Evolutionary conservation across 306 rosid genomes (phyloP), one percentile per base, ranked within the genome.

Genomic region (Dalbergia oliveri): DNA sequence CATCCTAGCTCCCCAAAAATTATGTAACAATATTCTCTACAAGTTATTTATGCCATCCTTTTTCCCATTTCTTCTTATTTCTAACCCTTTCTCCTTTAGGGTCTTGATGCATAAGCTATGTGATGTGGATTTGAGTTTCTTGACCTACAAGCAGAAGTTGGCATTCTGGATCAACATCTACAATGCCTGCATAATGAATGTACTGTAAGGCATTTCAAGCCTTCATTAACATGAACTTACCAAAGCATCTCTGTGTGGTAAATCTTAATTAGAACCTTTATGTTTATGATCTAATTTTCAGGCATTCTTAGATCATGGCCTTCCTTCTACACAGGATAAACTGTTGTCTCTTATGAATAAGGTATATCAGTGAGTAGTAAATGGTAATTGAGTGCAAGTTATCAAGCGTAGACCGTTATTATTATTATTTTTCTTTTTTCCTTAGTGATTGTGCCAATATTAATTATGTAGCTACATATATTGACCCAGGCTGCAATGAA

Each of bases 141-240:
- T 93, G 92, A 88, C 87, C 78, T 87, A 93, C 93, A 95, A 90
- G 86, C 97, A 95, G 72, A 93, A 89, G 86, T 74, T 95, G 76
- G 99, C 99, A 72, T 95, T 95, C 84, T 95, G 99, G 98, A 95
- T 95, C 82, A 95, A 93, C 90, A 82, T 93, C 67, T 91, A 95
- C 86, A 95, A 95, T 82, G 92, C 96, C 86, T 93, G 95, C 84
- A 91, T 93, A 85, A 93, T 95, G 99, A 97, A 95, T 91, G 99
- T 95, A 93, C 97, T 84, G 91, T 90, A 89, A 89, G 95, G 92
- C 77, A 87, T 84, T 85, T 87, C 82, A 78, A 75, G 87, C 72
- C 62, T 72, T 64, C 56, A 11, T 56, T 23, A 49, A 71, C n/a
- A 73, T 31, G 45, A 73, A 61, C 51, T 68, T 49, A 6, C 8